Conservation (phyloP, 2,329 filamentous ascomycete genomes). For the Samsoniella hepiali region DNA sequence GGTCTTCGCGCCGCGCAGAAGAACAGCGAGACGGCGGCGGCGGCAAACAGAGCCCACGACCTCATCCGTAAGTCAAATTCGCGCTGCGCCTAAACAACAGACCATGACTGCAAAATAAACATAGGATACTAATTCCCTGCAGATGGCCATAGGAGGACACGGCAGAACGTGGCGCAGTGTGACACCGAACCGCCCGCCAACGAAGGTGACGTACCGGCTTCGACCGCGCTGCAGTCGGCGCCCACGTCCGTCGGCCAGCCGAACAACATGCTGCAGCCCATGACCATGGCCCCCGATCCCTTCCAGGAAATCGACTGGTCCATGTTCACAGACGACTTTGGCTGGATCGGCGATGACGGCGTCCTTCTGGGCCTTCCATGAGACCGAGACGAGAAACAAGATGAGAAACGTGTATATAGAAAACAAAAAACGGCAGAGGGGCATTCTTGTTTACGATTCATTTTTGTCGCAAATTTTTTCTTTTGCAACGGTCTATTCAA, state of each 20-base stretch:
- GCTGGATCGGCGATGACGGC: constrained; percentile 37
- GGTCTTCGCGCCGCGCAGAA: constrained; percentile 38
- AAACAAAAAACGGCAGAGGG: too few species aligned
- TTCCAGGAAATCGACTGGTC: constrained; percentile 49
- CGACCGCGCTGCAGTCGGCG: not conserved
- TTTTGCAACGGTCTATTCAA: not conserved
- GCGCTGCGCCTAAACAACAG: not conserved
- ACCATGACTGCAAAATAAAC: not conserved
- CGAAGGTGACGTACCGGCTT: not conserved
- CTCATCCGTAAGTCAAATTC: constrained; percentile 28
- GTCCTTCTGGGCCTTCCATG: constrained; percentile 30
- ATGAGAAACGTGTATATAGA: too few species aligned
- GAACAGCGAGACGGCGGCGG: constrained; percentile 26
- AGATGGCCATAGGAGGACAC: not conserved
- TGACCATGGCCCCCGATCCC: constrained; percentile 29
- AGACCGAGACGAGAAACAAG: not conserved
- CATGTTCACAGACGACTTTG: constrained; percentile 49
- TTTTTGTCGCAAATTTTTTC: too few species aligned
- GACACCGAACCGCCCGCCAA: not conserved
- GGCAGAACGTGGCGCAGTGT: not conserved
- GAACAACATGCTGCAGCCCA: constrained; percentile 23
- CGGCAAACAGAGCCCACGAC: constrained; percentile 30
- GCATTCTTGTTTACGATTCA: too few species aligned
- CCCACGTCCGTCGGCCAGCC: constrained; percentile 15
- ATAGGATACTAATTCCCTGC: not conserved